Conservation (phyloP, 768 basidiomycete genomes). For the Hypholoma sublateritium region DNA sequence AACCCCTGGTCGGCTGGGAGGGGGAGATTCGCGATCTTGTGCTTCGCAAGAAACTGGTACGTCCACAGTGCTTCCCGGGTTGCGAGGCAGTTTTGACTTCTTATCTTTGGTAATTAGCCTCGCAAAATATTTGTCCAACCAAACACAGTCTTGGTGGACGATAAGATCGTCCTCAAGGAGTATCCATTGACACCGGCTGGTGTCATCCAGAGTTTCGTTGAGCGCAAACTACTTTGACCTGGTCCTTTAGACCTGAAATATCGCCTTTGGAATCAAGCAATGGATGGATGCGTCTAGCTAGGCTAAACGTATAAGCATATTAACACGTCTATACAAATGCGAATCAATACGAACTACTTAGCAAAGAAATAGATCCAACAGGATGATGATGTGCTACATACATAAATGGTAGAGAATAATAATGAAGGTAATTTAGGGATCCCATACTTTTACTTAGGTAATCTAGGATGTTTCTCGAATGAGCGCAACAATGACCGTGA, state of each 20-base stretch:
- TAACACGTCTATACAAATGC: constrained; percentile 11
- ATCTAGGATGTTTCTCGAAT: constrained; percentile 60
- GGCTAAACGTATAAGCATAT: constrained; percentile 1
- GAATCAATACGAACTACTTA: constrained; percentile 8
- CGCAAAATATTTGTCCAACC: constrained; percentile 87
- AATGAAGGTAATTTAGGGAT: background rate
- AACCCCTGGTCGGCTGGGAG: constrained; percentile 69
- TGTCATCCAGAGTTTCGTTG: constrained; percentile 80
- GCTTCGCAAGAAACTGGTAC: constrained; percentile 73
- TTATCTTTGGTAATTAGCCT: constrained; percentile 43
- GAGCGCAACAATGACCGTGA: constrained; percentile 68
- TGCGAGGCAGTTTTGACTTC: constrained; percentile 1
- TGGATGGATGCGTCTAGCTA: background rate
- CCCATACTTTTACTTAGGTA: background rate
- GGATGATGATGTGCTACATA: background rate
- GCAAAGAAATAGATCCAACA: constrained; percentile 1
- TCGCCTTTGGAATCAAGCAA: background rate
- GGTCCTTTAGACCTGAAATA: background rate
- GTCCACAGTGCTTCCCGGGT: constrained; percentile 19
- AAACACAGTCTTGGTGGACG: constrained; percentile 68
- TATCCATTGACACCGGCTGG: constrained; percentile 75
- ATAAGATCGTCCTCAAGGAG: constrained; percentile 74
- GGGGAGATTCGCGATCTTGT: constrained; percentile 77
- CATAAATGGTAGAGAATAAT: background rate
- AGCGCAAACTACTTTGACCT: constrained; percentile 41